These are phyloP conservation scores for Closterium sp. DNA, from an alignment of 139 green algal species.

Conservation along the genomic window DNA sequence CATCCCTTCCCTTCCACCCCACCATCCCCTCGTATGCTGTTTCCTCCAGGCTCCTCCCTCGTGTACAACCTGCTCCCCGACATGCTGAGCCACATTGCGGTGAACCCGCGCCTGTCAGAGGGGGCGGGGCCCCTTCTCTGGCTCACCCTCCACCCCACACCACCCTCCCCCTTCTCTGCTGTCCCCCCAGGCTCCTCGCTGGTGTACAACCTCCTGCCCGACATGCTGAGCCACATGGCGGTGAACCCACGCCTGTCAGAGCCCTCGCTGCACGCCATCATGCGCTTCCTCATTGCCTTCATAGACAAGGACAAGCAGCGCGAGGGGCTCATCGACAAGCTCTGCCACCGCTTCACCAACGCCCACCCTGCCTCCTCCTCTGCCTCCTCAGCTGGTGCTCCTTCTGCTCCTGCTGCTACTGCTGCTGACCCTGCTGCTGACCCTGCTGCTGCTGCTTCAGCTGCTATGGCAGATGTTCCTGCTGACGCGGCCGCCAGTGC, in stretches of 20 bases:
- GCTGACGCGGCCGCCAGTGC: not conserved
- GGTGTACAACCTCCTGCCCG: constrained; percentile 92
- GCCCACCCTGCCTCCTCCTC: not conserved
- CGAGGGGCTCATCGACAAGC: constrained; percentile 76
- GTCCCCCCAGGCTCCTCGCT: constrained; percentile 59
- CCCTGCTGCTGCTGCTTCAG: not conserved
- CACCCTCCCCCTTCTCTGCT: not conserved
- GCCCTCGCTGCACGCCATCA: constrained; percentile 42
- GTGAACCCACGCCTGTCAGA: not conserved
- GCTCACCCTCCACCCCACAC: too few species aligned
- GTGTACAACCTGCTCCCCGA: constrained; percentile 95
- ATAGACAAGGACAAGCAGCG: constrained; percentile 68
- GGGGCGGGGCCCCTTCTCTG: too few species aligned
- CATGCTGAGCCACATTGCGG: constrained; percentile 73
- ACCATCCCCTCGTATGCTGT: too few species aligned
- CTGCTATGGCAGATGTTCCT: not conserved
- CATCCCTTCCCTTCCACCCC: not conserved
- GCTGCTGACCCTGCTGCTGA: not conserved
- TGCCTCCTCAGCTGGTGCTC: not conserved
- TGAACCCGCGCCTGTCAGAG: not conserved
- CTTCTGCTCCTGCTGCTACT: not conserved
- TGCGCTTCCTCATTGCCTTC: constrained; percentile 70
- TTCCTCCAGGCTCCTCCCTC: constrained; percentile 60
- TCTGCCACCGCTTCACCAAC: constrained; percentile 54
- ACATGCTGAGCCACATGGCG: constrained; percentile 79